Percentiles rank a stretch among this genome's conserved stretches.
Conservation (phyloP, 2,329 filamentous ascomycete species). For the Fusarium sp. region DNA sequence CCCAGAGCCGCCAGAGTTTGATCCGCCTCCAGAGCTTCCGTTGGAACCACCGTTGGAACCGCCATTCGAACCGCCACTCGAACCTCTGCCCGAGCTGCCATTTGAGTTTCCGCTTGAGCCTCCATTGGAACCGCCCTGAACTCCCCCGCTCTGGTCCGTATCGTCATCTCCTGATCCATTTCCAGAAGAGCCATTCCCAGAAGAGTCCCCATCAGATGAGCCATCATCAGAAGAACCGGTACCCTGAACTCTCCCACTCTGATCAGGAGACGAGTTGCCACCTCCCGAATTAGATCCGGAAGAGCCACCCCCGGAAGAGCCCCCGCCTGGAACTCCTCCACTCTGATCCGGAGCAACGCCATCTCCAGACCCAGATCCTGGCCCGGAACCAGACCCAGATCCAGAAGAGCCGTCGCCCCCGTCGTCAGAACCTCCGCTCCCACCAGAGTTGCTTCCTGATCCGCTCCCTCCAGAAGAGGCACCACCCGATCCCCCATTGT, state of each 20-base stretch:
- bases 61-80: neutral
- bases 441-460: neutral
- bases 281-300: neutral
- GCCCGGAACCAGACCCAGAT: neutral
- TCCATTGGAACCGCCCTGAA: neutral
- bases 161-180: neutral
- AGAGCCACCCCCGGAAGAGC: neutral
- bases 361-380: neutral
- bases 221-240: neutral
- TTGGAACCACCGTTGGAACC: neutral
- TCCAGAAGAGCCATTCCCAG: neutral
- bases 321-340: neutral
- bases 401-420: neutral
- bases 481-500: neutral
- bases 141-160: neutral
- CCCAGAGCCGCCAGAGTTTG: neutral
- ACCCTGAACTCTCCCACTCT: neutral
- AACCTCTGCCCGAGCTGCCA: neutral
- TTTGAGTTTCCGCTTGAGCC: neutral
- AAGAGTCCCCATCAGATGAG: neutral
- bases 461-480: neutral
- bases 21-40: neutral
- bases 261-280: neutral
- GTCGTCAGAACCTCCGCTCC: neutral
- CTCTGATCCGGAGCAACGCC: neutral